These are phyloP conservation scores for Canavalia ensiformis DNA, from an alignment of 306 rosid genomes.

Conservation along the genomic window DNA sequence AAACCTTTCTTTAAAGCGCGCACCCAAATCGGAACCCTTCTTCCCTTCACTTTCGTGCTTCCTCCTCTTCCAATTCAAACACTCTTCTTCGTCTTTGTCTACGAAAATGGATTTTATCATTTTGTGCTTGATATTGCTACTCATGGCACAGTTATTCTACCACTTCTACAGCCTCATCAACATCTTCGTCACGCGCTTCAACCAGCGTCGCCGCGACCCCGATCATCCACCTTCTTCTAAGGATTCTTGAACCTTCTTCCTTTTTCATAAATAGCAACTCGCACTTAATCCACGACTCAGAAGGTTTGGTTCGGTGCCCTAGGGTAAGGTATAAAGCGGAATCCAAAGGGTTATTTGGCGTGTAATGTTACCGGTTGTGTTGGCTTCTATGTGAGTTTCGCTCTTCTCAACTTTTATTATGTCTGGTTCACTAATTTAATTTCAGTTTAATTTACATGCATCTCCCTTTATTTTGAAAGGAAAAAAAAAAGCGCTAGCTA, in stretches of 20 bases:
- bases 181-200: background rate
- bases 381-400: background rate
- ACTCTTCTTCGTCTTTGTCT: background rate
- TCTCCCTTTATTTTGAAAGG: background rate
- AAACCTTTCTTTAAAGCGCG: too few species aligned
- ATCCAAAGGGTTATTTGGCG: background rate
- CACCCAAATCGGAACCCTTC: too few species aligned
- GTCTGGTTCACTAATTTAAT: background rate
- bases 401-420: too few species aligned
- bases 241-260: background rate
- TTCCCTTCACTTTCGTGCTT: background rate
- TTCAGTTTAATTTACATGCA: background rate
- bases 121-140: background rate
- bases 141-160: conserved; percentile 2
- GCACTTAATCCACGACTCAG: too few species aligned
- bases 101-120: background rate
- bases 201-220: background rate
- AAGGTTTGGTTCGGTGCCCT: too few species aligned
- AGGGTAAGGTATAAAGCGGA: background rate
- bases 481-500: too few species aligned
- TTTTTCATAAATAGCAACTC: too few species aligned
- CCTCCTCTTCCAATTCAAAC: background rate
- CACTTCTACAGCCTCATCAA: conserved; percentile 32
- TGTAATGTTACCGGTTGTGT: background rate
- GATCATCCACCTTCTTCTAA: background rate